phyloP scores from a whole-genome alignment of 1,284 basidiomycete genomes.

The Apiotrichum brassicae region DNA sequence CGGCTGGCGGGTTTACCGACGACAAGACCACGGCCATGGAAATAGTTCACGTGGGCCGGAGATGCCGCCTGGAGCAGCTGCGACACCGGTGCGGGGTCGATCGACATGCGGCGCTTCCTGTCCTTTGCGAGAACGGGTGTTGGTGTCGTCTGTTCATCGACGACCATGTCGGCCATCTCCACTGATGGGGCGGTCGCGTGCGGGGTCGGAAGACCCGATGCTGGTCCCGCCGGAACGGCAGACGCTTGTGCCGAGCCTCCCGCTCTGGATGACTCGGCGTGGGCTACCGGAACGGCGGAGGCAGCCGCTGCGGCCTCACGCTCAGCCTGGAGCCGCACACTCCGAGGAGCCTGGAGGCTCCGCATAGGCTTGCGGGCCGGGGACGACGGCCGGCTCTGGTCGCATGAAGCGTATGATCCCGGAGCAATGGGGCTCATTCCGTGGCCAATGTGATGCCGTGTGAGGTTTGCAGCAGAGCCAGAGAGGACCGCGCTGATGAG shows the following conservation, averaged over 20 bases:
- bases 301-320: slow-evolving; percentile 5
- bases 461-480: slow-evolving; percentile 37
- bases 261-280: slow-evolving; percentile 3
- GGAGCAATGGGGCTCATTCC: slow-evolving; percentile 26
- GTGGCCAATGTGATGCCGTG: slow-evolving; percentile 46
- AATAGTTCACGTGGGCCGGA: slow-evolving; percentile 17
- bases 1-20: slow-evolving; percentile 6
- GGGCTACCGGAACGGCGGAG: not conserved
- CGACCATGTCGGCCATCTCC: not conserved
- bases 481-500: slow-evolving; percentile 43
- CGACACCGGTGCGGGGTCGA: slow-evolving; percentile 38
- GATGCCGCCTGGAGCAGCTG: slow-evolving; percentile 36
- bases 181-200: not conserved
- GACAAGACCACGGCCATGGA: slow-evolving; percentile 12
- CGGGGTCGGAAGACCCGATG: not conserved
- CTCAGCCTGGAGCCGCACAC: slow-evolving; percentile 27
- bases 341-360: slow-evolving; percentile 42
- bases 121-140: slow-evolving; percentile 2
- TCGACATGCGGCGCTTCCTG: slow-evolving; percentile 38
- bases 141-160: not conserved
- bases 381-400: slow-evolving; percentile 34
- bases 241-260: not conserved
- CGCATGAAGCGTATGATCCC: slow-evolving; percentile 42
- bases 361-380: slow-evolving; percentile 21
- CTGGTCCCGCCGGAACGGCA: not conserved